Base-by-base conservation (phyloP, 2,329 filamentous ascomycete species). In the Paecilomyces formosus region DNA sequence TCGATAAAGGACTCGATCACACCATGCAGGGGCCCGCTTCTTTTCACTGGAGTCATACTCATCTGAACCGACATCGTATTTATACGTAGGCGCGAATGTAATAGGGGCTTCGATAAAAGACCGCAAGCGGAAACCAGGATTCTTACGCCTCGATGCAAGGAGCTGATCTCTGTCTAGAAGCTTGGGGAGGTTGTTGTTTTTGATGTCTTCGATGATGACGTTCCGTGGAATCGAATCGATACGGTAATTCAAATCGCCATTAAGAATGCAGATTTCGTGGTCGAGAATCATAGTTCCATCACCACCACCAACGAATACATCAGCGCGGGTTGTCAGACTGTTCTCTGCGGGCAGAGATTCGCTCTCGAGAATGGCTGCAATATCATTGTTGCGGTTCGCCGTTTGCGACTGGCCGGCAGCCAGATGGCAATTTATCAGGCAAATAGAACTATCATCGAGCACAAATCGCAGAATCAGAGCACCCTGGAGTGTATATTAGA, bases 141-240 rank as follows among this genome's bases (percentile, higher is more conserved):
- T 97, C 65, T 91, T 90, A 55, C 92, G 89, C 58, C 89, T 85
- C 12, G 92, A 93, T 0, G 96, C 88, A 1, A 97, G 85, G 4
- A 99, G 82, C 71, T 99, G 94, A 69, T 99, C 94, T 54, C 94
- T 87, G 59, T 97, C 93, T 0, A 99, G 85, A 1, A 99, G 83
- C 70, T 96, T 96, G 28, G 81, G 69, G 2, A 97, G 81, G 64
- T 97, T 96, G 62, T 88, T 87, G 50, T 88, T 82, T 62, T 89
- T 88, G 55, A 97, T 85, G 1, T 91, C 92, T 60, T 87, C 88
- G 57, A 97, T 88, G 2, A 99, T 93, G 0, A 90, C 92, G 68
- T 97, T 91, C 55, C 94, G 89, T 18, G 91, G 91, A 85, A 97
- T 97, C 24, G 92, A 92, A 72, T 99, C 94, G 68, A 99, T 97